phyloP scores from a whole-genome alignment of 495 filamentous ascomycete genomes.

The Penicillium pulvis region DNA sequence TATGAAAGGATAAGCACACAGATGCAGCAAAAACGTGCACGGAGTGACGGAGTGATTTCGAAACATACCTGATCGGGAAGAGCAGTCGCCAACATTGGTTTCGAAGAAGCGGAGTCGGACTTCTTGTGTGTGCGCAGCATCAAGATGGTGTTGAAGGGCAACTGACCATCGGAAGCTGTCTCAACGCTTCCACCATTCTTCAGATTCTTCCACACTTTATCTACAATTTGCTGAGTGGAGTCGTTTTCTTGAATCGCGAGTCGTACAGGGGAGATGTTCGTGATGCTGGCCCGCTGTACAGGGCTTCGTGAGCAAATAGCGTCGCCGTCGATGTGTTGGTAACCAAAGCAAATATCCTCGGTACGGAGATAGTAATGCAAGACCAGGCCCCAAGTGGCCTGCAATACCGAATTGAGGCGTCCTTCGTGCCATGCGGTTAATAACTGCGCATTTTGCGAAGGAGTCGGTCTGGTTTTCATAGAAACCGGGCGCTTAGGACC shows the following conservation, averaged over 20 bases:
- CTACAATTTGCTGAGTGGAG: slow-evolving; percentile 33
- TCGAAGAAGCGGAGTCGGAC: slow-evolving; percentile 21
- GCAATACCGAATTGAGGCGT: slow-evolving; percentile 37
- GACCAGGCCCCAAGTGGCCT: slow-evolving; percentile 57
- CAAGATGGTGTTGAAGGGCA: slow-evolving; percentile 43
- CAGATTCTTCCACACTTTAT: slow-evolving; percentile 24
- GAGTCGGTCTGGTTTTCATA: slow-evolving; percentile 37
- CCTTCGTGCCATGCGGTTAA: slow-evolving; percentile 38
- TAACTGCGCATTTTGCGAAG: slow-evolving; percentile 35
- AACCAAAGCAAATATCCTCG: slow-evolving; percentile 60
- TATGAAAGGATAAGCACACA: slow-evolving; percentile 12
- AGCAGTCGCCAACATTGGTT: slow-evolving; percentile 33
- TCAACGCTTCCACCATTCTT: slow-evolving; percentile 11
- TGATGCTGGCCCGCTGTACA: slow-evolving; percentile 23
- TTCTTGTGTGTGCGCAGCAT: slow-evolving; percentile 42
- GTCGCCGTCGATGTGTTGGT: slow-evolving; percentile 38
- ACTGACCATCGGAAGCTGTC: slow-evolving; percentile 17
- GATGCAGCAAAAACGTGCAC: background rate
- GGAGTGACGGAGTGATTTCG: background rate
- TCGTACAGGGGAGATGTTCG: slow-evolving; percentile 23
- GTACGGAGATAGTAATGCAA: slow-evolving; percentile 55
- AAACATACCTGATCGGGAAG: slow-evolving; percentile 40
- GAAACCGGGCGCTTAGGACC: slow-evolving; percentile 40
- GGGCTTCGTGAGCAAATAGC: slow-evolving; percentile 16
- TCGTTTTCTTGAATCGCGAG: slow-evolving; percentile 38